These are phyloP conservation scores for Aspergillus sp. DNA, from an alignment of 2,329 filamentous ascomycete species.

Conservation along the genomic window DNA sequence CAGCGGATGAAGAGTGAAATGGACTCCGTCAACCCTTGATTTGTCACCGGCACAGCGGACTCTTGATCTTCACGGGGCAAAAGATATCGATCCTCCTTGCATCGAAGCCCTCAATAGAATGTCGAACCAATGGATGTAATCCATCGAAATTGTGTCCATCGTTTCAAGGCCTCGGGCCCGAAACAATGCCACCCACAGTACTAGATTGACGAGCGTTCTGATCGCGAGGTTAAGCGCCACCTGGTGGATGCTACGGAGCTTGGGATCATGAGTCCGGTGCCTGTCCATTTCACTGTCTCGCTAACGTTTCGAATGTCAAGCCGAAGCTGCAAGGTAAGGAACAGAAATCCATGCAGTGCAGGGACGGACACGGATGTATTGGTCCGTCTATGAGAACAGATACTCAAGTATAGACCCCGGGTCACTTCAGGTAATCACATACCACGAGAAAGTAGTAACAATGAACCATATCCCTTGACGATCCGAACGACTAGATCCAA, in stretches of 20 bases:
- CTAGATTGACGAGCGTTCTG: constrained; percentile 12
- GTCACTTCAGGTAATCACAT: constrained; percentile 4
- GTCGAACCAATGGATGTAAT: constrained; percentile 25
- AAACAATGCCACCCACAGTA: constrained; percentile 2
- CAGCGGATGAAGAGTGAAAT: constrained; percentile 14
- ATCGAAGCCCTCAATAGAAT: constrained; percentile 31
- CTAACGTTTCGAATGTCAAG: constrained; percentile 1
- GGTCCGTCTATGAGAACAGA: background rate
- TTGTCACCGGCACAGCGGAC: constrained; percentile 33
- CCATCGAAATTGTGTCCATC: constrained; percentile 3
- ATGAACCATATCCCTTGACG: constrained; percentile 1
- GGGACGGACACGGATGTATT: background rate
- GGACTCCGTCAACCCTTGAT: constrained; percentile 31
- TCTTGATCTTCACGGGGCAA: constrained; percentile 34
- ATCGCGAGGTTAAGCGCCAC: constrained; percentile 17
- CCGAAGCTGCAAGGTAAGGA: constrained; percentile 1
- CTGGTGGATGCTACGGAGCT: constrained; percentile 15
- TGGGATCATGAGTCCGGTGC: constrained; percentile 14
- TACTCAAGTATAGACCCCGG: background rate
- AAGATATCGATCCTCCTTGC: constrained; percentile 34
- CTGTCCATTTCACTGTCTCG: constrained; percentile 9
- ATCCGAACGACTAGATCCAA: background rate
- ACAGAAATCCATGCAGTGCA: background rate
- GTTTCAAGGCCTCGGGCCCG: background rate
- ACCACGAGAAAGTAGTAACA: background rate